A percentile compares a stretch with the other conserved stretches of the same genome.
Conservation (phyloP, 1,139 yeast genomes). For the Yamadazyma siamensis region DNA sequence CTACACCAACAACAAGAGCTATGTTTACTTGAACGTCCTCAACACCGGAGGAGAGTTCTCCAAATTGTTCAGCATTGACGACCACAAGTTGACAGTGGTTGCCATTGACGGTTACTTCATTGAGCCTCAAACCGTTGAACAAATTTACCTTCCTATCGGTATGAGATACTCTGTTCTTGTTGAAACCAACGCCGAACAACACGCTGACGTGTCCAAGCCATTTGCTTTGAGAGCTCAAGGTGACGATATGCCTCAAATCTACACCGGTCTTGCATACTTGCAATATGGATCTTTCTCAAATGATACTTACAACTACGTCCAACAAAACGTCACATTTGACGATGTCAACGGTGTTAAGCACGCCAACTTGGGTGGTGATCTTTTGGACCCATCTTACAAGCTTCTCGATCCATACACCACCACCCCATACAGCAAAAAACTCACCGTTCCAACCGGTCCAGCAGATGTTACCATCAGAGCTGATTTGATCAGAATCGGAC, state of each 20-base stretch:
- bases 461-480: conserved; percentile 15
- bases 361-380: conserved; percentile 19
- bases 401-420: conserved; percentile 18
- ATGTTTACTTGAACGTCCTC: conserved; percentile 26
- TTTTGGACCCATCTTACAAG: conserved; percentile 6
- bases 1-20: conserved; percentile 17
- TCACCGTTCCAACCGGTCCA: conserved; percentile 14
- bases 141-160: conserved; percentile 27
- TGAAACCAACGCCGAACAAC: conserved; percentile 18
- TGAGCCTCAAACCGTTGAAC: conserved; percentile 21
- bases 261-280: conserved; percentile 26
- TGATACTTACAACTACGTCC: conserved; percentile 2
- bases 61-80: conserved; percentile 32
- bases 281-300: conserved; percentile 17
- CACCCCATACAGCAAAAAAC: conserved; percentile 15
- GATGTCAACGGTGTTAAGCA: conserved; percentile 10
- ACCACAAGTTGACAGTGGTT: conserved; percentile 26
- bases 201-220: conserved; percentile 11
- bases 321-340: conserved; percentile 4
- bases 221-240: conserved; percentile 28
- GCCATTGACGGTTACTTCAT: conserved; percentile 31
- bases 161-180: conserved; percentile 24
- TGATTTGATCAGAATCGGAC: conserved; percentile 5
- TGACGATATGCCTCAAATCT: conserved; percentile 25
- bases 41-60: conserved; percentile 34